Evolutionary conservation across 805 yeast species (phyloP).

Genomic region (Yamadazyma insecticola): DNA sequence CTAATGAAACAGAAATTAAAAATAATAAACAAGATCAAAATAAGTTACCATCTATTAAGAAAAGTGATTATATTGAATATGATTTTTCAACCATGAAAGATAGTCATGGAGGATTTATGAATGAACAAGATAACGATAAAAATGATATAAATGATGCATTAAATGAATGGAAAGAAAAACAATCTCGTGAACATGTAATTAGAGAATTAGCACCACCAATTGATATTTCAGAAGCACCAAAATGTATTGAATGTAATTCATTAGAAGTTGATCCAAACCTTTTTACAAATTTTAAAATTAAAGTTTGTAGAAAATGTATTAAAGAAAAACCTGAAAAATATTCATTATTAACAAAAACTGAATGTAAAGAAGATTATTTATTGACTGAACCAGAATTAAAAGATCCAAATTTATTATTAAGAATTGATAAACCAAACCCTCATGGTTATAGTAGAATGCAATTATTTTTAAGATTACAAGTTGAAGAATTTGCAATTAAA

Average conservation of each 20-base stretch:
- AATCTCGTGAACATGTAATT: constrained; percentile 31
- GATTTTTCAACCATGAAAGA: constrained; percentile 92
- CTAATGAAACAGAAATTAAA: constrained; percentile 4
- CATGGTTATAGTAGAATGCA: constrained; percentile 94
- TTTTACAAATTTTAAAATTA: constrained; percentile 56
- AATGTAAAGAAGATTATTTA: constrained; percentile 87
- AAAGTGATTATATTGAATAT: constrained; percentile 70
- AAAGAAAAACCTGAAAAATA: constrained; percentile 79
- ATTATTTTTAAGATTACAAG: constrained; percentile 80
- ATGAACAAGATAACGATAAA: constrained; percentile 13
- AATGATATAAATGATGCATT: constrained; percentile 16
- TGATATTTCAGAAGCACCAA: constrained; percentile 69
- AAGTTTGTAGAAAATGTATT: constrained; percentile 80
- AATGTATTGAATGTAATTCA: constrained; percentile 78
- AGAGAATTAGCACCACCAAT: constrained; percentile 67
- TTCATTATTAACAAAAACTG: constrained; percentile 88
- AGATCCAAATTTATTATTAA: constrained; percentile 62
- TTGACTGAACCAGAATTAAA: constrained; percentile 89
- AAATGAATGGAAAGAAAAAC: constrained; percentile 47
- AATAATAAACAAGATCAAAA: constrained; percentile 14
- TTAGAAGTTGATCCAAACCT: constrained; percentile 76
- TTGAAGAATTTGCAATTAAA: constrained; percentile 87
- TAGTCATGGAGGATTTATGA: constrained; percentile 78
- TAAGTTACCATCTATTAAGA: constrained; percentile 45
- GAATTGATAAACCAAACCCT: constrained; percentile 90